Conservation (phyloP, 2,329 filamentous ascomycete genomes). For the Cadophora gregata region DNA sequence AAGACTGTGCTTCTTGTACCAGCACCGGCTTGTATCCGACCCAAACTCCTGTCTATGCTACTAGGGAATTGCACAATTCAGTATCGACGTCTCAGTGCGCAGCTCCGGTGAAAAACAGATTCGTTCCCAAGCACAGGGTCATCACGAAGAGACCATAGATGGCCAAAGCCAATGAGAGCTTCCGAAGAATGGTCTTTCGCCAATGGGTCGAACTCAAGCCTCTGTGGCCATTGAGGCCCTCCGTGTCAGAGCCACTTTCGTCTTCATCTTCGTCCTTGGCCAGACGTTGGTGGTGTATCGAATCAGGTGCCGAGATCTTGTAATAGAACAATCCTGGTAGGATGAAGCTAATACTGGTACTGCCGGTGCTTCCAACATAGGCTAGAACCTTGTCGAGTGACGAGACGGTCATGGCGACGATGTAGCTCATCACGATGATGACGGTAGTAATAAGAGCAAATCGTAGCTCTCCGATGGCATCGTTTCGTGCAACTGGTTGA, state of each 20-base stretch:
- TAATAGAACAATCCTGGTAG: conserved; percentile 97
- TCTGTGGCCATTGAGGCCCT: conserved; percentile 39
- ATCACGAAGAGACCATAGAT: conserved; percentile 89
- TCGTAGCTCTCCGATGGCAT: conserved; percentile 80
- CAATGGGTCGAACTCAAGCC: conserved; percentile 38
- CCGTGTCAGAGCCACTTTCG: conserved; percentile 61
- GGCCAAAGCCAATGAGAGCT: conserved; percentile 75
- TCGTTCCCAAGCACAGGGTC: conserved; percentile 84
- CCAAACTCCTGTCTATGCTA: conserved; percentile 35
- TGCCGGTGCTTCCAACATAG: conserved; percentile 93
- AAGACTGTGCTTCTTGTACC: neutral
- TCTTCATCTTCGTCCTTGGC: conserved; percentile 90
- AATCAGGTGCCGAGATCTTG: conserved; percentile 93
- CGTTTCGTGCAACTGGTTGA: conserved; percentile 53
- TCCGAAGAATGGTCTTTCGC: conserved; percentile 68
- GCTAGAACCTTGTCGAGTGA: conserved; percentile 90
- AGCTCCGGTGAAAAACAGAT: conserved; percentile 74
- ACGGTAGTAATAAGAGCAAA: conserved; percentile 89
- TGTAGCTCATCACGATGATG: conserved; percentile 84
- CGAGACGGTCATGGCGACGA: conserved; percentile 87
- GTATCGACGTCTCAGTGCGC: conserved; percentile 56
- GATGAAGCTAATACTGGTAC: conserved; percentile 96
- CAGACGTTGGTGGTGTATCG: conserved; percentile 82
- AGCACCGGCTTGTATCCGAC: neutral
- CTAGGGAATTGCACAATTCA: conserved; percentile 12